These are phyloP conservation scores for Syncephalastrum monosporum DNA, from an alignment of 371 early-diverging fungal genomes.

Conservation along the genomic window DNA sequence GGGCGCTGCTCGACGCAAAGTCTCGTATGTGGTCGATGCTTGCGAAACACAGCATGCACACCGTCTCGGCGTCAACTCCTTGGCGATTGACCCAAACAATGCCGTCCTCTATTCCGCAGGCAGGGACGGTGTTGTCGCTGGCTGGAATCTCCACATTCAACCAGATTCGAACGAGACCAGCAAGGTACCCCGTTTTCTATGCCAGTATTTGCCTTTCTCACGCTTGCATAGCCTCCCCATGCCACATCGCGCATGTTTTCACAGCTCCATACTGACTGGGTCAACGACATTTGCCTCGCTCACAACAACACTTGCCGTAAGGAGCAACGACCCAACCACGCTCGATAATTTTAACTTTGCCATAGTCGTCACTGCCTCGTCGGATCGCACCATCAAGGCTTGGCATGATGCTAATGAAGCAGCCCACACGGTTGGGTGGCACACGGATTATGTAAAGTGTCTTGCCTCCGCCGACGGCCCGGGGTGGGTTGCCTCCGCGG, in stretches of 20 bases:
- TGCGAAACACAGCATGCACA: conserved; percentile 55
- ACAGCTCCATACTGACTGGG: conserved; percentile 94
- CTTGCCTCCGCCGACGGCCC: conserved; percentile 67
- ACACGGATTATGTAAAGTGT: conserved; percentile 84
- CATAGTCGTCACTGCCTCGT: conserved; percentile 85
- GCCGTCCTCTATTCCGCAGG: conserved; percentile 81
- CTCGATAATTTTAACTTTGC: too few relatives aligned
- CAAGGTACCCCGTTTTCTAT: too few relatives aligned
- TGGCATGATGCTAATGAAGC: conserved; percentile 57
- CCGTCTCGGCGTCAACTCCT: conserved; percentile 74
- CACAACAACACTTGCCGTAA: too few relatives aligned
- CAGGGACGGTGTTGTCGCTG: conserved; percentile 84
- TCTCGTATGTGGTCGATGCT: conserved; percentile 62
- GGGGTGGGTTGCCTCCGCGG: conserved; percentile 89
- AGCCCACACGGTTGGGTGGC: conserved; percentile 75
- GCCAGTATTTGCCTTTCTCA: too few relatives aligned
- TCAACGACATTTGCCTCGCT: conserved; percentile 75
- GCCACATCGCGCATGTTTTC: conserved; percentile 68
- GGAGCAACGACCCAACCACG: background rate
- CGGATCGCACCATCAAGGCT: conserved; percentile 87
- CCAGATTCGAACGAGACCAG: conserved; percentile 1
- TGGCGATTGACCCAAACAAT: conserved; percentile 59
- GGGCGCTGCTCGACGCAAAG: conserved; percentile 46
- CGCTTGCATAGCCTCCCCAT: conserved; percentile 1
- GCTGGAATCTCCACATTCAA: conserved; percentile 77